phyloP scores from a whole-genome alignment of 164 flowering plant genomes.

The Nymphaea colorata region DNA sequence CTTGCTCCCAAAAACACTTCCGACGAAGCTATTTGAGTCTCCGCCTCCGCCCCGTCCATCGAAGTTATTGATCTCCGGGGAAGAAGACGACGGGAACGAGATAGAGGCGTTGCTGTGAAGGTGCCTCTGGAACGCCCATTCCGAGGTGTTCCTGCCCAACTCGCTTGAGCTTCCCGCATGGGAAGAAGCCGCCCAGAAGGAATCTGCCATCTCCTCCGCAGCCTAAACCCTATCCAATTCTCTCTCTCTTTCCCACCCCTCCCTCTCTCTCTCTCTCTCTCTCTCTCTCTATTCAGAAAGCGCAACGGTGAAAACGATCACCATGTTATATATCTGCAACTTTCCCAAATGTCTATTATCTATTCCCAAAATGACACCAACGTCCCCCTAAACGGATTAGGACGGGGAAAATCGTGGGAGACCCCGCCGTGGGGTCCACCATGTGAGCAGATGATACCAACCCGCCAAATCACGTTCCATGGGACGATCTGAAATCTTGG shows the following conservation, averaged over 20 bases:
- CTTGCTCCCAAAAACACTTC: background rate
- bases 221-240: conserved; percentile 75
- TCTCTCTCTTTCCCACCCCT: conserved; percentile 7
- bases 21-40: background rate
- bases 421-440: too few species aligned
- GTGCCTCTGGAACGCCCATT: conserved; percentile 82
- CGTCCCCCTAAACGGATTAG: too few species aligned
- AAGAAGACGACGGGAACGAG: background rate
- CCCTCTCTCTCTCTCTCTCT: background rate
- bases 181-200: conserved; percentile 38
- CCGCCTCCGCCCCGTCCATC: background rate
- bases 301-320: too few species aligned
- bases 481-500: too few species aligned
- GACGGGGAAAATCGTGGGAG: too few species aligned
- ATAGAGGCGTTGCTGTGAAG: conserved; percentile 39
- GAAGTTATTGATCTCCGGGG: conserved; percentile 1
- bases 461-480: too few species aligned
- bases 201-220: conserved; percentile 53
- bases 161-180: background rate
- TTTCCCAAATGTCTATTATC: too few species aligned
- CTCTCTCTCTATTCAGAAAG: too few species aligned
- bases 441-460: too few species aligned
- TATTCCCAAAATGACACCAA: too few species aligned
- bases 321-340: too few species aligned
- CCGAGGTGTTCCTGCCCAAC: conserved; percentile 76